Conservation (phyloP, 169 alveolate species). For the Cardiosporidium cionae region DNA sequence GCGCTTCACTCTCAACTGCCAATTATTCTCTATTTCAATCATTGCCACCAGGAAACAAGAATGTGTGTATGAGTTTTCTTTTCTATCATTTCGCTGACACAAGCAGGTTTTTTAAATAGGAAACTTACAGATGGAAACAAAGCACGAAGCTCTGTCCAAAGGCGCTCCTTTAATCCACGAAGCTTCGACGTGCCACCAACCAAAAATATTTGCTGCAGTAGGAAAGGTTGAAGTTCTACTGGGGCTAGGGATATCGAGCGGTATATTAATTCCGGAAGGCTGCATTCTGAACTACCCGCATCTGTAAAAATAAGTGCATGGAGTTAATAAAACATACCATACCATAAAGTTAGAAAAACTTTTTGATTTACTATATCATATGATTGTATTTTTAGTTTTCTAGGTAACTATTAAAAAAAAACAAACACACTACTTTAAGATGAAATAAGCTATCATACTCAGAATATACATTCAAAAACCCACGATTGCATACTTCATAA, state of each 20-base stretch:
- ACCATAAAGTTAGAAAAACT: neutral
- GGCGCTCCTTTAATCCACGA: slow-evolving; percentile 44
- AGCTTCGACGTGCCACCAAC: slow-evolving; percentile 56
- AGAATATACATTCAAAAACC: too few relatives aligned
- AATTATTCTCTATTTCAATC: too few relatives aligned
- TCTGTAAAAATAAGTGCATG: slow-evolving; percentile 20
- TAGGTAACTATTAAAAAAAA: too few relatives aligned
- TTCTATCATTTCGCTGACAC: too few relatives aligned
- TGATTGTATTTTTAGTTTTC: too few relatives aligned
- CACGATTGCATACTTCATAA: too few relatives aligned
- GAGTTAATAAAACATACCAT: neutral
- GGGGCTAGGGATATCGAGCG: slow-evolving; percentile 51
- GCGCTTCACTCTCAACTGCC: too few relatives aligned
- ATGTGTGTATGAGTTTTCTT: too few relatives aligned
- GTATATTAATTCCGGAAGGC: slow-evolving; percentile 47
- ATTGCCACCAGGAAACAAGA: too few relatives aligned
- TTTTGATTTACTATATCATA: too few relatives aligned
- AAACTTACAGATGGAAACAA: slow-evolving; percentile 32
- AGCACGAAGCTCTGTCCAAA: slow-evolving; percentile 44
- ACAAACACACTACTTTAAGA: too few relatives aligned
- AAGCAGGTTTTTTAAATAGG: neutral
- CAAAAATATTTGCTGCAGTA: slow-evolving; percentile 41
- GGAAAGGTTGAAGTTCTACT: slow-evolving; percentile 41
- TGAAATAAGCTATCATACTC: too few relatives aligned
- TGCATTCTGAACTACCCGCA: slow-evolving; percentile 45